Evolutionary conservation across 2,329 filamentous ascomycete genomes (phyloP), one percentile per base, ranked within the genome.

Genomic region (Hypoxylon rubiginosum): DNA sequence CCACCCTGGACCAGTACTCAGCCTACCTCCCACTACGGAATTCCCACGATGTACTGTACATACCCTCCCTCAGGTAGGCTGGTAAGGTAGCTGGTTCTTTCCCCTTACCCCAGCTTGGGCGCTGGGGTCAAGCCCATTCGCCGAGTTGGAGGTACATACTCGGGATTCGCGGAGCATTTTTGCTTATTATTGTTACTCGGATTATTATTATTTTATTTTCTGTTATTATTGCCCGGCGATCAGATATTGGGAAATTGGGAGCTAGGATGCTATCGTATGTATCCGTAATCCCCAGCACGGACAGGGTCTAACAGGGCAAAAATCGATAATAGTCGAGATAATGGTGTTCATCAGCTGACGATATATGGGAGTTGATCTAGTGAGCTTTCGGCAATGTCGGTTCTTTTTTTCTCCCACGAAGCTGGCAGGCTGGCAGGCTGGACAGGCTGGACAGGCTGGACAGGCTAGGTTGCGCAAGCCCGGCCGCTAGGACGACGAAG

Each of bases 331-430:
- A 36, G 11, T 17, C 19, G 21, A 57, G 43, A 61, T 64, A 55
- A 58, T 66, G 67, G 61, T 66, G 65, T 68, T 66, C 66, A 30
- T 70, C 68, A 70, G 68, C 68, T 70, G 68, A 70, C 62, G 66
- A 64, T 62, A 50, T n/a, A 3, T 2, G 2, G 52, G 50, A 55
- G 53, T 58, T 62, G 56, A 56, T 58, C 43, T 30, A 43, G 59
- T 46, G 45, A 58, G 52, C 58, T 39, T 56, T 66, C 65, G 68
- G 65, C 46, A 51, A 53, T 39, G 62, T 68, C 62, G 63, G 65
- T 51, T 19, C 62, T 58, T 66, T 62, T 28, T 63, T 54, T 36
- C 11, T 36, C 34, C 13, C 34, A 36, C 34, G 34, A 36, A 15
- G 34, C 48, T 59, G n/a, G 13, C 9, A 8, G 30, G 3, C 4